Conservation (phyloP, 1,284 basidiomycete genomes). For the Pascua guehoae region DNA sequence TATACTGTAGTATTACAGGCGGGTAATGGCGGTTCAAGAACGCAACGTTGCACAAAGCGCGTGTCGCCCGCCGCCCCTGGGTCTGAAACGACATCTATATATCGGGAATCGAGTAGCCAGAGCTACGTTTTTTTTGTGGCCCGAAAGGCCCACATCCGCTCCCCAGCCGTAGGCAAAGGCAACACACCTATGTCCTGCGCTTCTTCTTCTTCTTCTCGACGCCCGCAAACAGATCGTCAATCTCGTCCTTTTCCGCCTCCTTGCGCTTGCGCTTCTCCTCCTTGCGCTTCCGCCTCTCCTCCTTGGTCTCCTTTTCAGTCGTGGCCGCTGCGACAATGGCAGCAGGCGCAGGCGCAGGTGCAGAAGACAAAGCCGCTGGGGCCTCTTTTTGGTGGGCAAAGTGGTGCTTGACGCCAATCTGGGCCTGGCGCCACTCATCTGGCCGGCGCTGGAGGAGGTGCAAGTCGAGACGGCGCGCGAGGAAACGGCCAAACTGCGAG, state of each 20-base stretch:
- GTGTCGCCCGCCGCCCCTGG: no score
- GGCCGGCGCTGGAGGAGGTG: conserved; percentile 71
- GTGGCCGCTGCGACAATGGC: conserved; percentile 3
- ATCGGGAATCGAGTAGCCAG: no score
- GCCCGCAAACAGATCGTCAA: conserved; percentile 30
- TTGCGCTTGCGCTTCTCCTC: conserved; percentile 17
- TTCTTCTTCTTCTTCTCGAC: conserved; percentile 30
- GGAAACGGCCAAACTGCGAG: conserved; percentile 81
- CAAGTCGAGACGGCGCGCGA: conserved; percentile 71
- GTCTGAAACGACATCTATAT: no score
- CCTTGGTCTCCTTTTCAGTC: conserved; percentile 9
- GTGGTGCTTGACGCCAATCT: conserved; percentile 47
- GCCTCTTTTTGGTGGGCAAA: conserved; percentile 45
- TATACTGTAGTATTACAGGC: no score
- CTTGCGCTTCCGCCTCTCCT: conserved; percentile 5
- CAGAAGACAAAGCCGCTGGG: background rate
- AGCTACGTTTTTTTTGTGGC: no score
- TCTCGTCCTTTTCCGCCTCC: conserved; percentile 34
- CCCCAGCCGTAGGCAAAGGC: no score
- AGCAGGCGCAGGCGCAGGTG: background rate
- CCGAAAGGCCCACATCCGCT: no score
- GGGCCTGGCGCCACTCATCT: conserved; percentile 72
- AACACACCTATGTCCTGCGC: background rate
- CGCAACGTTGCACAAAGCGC: no score
- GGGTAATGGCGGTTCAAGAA: no score